A percentile compares a stretch with the other conserved stretches of the same genome.
Evolutionary conservation across 2,329 filamentous ascomycete genomes (phyloP).

Genomic region (Stemphylium beticola): DNA sequence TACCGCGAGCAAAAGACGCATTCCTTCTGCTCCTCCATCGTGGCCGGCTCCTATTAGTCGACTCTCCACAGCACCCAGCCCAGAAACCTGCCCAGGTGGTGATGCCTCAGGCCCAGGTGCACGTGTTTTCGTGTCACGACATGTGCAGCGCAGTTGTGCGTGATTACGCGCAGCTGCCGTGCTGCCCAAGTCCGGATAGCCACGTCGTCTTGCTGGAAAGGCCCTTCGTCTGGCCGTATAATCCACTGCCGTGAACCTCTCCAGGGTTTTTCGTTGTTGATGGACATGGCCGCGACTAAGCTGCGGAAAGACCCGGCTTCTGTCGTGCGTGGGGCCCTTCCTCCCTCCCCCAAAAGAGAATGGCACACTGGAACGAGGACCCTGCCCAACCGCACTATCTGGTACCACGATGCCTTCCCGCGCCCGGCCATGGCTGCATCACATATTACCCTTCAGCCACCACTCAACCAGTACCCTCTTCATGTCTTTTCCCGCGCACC

Average conservation of each 20-base stretch:
- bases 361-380: background rate
- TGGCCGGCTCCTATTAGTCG: constrained; percentile 42
- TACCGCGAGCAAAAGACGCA: constrained; percentile 23
- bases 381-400: background rate
- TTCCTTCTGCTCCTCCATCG: constrained; percentile 28
- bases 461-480: background rate
- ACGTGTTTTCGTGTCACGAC: constrained; percentile 31
- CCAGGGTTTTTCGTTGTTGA: constrained; percentile 4
- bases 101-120: constrained; percentile 12
- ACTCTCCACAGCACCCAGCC: constrained; percentile 6
- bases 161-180: constrained; percentile 25
- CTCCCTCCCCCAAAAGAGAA: background rate
- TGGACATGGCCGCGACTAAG: background rate
- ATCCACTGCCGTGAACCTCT: background rate
- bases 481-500: background rate
- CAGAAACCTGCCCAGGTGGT: too few relatives aligned
- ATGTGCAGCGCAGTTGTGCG: constrained; percentile 2
- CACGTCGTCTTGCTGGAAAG: background rate
- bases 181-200: constrained; percentile 22
- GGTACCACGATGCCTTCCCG: constrained; percentile 25
- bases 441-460: constrained; percentile 17
- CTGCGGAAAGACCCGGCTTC: background rate
- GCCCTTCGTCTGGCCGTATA: background rate
- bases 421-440: constrained; percentile 22
- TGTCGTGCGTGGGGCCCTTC: background rate